Evolutionary conservation across 805 yeast genomes (phyloP).

Genomic region (Dipodascus geniculatus): DNA sequence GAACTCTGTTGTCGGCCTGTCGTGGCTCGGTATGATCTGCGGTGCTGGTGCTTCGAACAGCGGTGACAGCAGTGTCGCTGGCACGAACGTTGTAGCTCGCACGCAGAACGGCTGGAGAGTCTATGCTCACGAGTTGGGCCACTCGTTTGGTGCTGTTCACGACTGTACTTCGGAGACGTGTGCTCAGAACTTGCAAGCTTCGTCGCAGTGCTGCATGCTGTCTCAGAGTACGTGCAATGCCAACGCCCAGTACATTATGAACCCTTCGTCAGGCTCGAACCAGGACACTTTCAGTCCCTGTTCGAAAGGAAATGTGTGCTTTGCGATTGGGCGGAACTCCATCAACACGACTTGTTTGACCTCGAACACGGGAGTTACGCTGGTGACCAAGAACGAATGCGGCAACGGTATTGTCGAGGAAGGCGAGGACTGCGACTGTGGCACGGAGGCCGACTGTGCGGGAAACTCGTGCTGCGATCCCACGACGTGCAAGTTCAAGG

Average conservation of each 20-base stretch:
- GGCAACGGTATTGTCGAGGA: conserved; percentile 30
- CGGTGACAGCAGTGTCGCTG: conserved; percentile 16
- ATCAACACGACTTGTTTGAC: conserved; percentile 23
- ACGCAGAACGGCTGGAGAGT: conserved; percentile 26
- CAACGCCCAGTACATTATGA: conserved; percentile 26
- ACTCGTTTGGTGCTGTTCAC: conserved; percentile 31
- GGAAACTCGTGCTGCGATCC: conserved; percentile 24
- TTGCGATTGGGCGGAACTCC: conserved; percentile 17
- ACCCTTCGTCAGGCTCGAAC: conserved; percentile 22
- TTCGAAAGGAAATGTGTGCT: conserved; percentile 27
- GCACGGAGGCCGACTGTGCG: conserved; percentile 25
- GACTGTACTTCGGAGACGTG: conserved; percentile 29
- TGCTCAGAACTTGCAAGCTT: conserved; percentile 15
- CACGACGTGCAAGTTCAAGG: conserved; percentile 21
- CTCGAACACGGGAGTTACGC: conserved; percentile 20
- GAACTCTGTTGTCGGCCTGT: conserved; percentile 26
- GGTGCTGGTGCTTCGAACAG: conserved; percentile 10
- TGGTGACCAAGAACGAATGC: conserved; percentile 23
- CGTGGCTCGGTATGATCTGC: conserved; percentile 29
- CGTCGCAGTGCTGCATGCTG: conserved; percentile 27
- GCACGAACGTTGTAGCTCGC: conserved; percentile 25
- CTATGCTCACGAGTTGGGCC: conserved; percentile 30
- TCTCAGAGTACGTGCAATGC: conserved; percentile 22
- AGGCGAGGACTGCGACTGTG: conserved; percentile 31
- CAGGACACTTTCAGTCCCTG: conserved; percentile 24